Evolutionary conservation across 805 yeast genomes (phyloP), one percentile per base, ranked within the genome.

Genomic region (Wickerhamiella azymoides): DNA sequence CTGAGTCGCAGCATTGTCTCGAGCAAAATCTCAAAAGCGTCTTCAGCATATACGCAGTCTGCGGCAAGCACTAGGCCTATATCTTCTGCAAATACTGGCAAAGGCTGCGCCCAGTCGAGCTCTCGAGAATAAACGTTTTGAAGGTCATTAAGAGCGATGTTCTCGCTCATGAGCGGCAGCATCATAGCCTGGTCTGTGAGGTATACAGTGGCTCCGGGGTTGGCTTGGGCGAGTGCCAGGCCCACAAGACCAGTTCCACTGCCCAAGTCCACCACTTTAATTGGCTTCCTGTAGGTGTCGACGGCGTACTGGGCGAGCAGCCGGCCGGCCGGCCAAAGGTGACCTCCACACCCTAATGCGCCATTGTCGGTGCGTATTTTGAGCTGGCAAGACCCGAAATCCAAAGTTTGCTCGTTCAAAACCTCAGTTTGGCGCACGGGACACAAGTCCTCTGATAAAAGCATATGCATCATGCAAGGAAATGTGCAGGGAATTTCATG

Each of bases 71-170:
- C 58, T 5, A 74, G 58, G 56, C 73, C 77, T 5, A 57, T 61
- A 1, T 53, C 54, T 10, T 50, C 33, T 10, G 68, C 61, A 44
- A 62, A 65, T 0, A 58, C 55, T 33, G 61, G 57, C 16, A 60
- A 58, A 0, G 92, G 86, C 28, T 74, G 57, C 1, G 75, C 65
- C 98, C 97, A 89, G 59, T 89, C 94, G 30, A 92, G 62, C 2
- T 72, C 79, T 28, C 64, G 68, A 0, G 73, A 79, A 13, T 49
- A 48, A 3, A 73, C 52, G 1, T 53, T 58, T 1, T 51, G 51
- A 3, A 71, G 56, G 0, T 53, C 53, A 46, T 75, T 76, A 35
- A 72, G 50, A 10, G 52, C 56, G 39, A 72, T 64, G 50, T 75
- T 75, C 39, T 59, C 54, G 19, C 63, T 47, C 75, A 76, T 70